Evolutionary conservation across 2,329 filamentous ascomycete genomes (phyloP).

Genomic region (Fusarium buxicola): DNA sequence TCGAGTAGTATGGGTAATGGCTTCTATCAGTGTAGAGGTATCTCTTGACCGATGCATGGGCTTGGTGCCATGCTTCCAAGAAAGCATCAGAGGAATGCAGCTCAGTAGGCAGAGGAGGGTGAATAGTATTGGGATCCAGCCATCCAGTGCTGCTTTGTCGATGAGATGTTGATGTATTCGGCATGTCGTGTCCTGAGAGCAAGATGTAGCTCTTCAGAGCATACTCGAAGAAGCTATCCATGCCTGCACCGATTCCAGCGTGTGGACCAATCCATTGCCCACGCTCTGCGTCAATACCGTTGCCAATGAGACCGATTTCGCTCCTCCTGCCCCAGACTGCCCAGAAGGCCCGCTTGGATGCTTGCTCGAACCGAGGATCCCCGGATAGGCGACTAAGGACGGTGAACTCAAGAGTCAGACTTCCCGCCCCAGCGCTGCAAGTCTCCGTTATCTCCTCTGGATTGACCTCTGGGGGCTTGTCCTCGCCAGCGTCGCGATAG

Average conservation of each 20-base stretch:
- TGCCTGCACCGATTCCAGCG: constrained; percentile 94
- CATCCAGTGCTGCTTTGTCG: constrained; percentile 56
- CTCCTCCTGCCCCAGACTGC: constrained; percentile 93
- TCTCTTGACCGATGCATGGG: constrained; percentile 87
- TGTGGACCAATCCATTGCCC: constrained; percentile 90
- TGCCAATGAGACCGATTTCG: constrained; percentile 86
- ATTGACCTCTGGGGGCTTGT: constrained; percentile 51
- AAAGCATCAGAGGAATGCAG: constrained; percentile 83
- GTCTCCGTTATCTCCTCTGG: constrained; percentile 86
- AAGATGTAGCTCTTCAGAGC: constrained; percentile 94
- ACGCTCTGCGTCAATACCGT: constrained; percentile 91
- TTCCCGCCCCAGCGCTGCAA: constrained; percentile 96
- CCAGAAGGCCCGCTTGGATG: constrained; percentile 95
- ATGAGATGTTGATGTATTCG: constrained; percentile 59
- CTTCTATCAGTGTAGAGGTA: constrained; percentile 84
- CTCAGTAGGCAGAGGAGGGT: constrained; percentile 69
- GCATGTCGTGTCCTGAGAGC: constrained; percentile 77
- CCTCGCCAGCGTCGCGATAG: constrained; percentile 63
- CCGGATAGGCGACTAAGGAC: constrained; percentile 89
- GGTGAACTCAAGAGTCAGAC: constrained; percentile 91
- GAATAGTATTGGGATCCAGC: constrained; percentile 74
- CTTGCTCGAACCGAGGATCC: constrained; percentile 86
- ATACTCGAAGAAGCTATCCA: constrained; percentile 99
- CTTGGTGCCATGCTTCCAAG: constrained; percentile 83
- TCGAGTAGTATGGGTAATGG: constrained; percentile 92